A percentile compares a stretch with the other conserved stretches of the same genome.
Evolutionary conservation across 192 early-diverging fungal genomes (phyloP).

Genomic region (Phycomyces blakesleeanus): DNA sequence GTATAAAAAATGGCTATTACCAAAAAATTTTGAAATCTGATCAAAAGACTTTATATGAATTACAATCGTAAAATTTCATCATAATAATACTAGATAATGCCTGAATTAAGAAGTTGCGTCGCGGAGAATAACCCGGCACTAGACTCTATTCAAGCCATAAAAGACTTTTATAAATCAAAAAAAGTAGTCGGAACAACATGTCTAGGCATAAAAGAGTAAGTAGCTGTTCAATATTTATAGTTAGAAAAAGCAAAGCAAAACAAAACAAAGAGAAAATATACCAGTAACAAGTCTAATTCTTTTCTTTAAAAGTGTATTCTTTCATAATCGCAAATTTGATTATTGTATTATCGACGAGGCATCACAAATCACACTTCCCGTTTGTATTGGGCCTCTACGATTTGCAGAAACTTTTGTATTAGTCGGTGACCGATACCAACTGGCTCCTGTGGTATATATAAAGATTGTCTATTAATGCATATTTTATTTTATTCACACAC

Average conservation of each 20-base stretch:
- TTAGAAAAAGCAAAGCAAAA: slow-evolving; percentile 1
- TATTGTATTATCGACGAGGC: slow-evolving; percentile 97
- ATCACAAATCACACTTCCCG: slow-evolving; percentile 89
- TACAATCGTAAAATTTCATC: no score
- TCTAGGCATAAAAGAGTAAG: slow-evolving; percentile 78
- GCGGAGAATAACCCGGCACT: slow-evolving; percentile 34
- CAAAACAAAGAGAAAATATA: neutral
- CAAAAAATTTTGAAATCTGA: no score
- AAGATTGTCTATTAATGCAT: neutral
- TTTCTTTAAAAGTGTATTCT: slow-evolving; percentile 54
- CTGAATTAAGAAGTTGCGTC: slow-evolving; percentile 13
- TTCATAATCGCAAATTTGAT: slow-evolving; percentile 77
- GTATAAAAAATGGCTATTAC: no score
- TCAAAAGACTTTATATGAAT: no score
- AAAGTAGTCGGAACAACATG: slow-evolving; percentile 86
- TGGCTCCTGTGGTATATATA: slow-evolving; percentile 80
- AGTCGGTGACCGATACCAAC: slow-evolving; percentile 94
- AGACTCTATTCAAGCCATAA: slow-evolving; percentile 57
- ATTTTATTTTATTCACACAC: slow-evolving; percentile 23
- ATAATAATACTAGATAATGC: no score
- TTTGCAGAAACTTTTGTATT: slow-evolving; percentile 82
- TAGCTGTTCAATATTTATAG: no score
- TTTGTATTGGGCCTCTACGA: slow-evolving; percentile 83
- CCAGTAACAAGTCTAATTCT: neutral
- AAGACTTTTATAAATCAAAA: slow-evolving; percentile 53